Percentiles rank a stretch among this genome's conserved stretches.
Conservation (phyloP, 176 grass and related monocot genomes). For the Eleusine indica region DNA sequence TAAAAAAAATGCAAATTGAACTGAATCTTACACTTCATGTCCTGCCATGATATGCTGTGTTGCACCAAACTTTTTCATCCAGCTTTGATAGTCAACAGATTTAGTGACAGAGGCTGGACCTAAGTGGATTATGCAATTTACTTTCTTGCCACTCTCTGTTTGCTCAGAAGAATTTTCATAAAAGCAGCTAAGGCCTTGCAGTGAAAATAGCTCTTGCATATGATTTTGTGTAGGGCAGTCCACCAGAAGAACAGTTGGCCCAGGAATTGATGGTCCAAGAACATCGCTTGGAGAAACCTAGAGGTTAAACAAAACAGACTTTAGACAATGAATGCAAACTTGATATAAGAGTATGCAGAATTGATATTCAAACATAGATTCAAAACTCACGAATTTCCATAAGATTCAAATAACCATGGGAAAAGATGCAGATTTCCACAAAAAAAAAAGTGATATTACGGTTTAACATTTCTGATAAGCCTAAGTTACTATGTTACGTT, state of each 20-base stretch:
- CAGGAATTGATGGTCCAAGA: constrained; percentile 68
- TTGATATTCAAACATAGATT: not conserved
- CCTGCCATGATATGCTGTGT: constrained; percentile 96
- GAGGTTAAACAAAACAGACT: constrained; percentile 32
- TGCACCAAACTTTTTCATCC: constrained; percentile 79
- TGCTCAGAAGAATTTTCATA: constrained; percentile 50
- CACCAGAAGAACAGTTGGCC: constrained; percentile 77
- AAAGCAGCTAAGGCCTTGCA: constrained; percentile 61
- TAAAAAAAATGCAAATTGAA: constrained; percentile 29
- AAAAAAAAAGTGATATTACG: not conserved
- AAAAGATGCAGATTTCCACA: not conserved
- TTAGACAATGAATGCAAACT: constrained; percentile 27
- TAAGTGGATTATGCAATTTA: constrained; percentile 98
- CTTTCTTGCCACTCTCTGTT: constrained; percentile 59
- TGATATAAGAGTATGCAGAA: not conserved
- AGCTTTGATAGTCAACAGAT: constrained; percentile 66
- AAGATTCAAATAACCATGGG: not conserved
- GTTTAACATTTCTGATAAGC: not conserved
- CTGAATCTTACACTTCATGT: constrained; percentile 84
- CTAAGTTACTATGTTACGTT: constrained; percentile 1
- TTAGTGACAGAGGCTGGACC: constrained; percentile 81
- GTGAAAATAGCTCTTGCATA: constrained; percentile 67
- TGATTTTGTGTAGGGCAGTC: constrained; percentile 83
- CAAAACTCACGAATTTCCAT: not conserved
- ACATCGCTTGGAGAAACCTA: constrained; percentile 95